phyloP scores from a whole-genome alignment of 345 rosid genomes.

The Lenwebbia sp. region DNA sequence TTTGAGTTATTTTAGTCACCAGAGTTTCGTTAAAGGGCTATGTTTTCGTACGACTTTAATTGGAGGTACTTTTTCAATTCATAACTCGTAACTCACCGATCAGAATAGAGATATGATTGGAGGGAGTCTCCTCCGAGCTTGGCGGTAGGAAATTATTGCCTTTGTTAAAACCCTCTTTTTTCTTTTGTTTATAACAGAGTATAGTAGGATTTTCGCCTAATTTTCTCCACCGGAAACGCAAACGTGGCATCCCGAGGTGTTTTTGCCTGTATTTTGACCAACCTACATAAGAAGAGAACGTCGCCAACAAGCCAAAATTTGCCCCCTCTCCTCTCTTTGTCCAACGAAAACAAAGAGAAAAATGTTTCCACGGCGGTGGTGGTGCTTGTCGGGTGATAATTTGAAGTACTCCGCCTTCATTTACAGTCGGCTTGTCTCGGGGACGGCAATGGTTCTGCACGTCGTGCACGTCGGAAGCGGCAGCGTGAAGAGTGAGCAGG shows the following conservation, averaged over 20 bases:
- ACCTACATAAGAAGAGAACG: background rate
- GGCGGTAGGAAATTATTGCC: background rate
- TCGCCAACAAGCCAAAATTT: background rate
- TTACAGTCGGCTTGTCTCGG: background rate
- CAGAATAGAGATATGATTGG: background rate
- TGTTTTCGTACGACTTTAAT: background rate
- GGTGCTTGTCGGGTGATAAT: background rate
- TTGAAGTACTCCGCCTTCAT: background rate
- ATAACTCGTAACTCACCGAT: background rate
- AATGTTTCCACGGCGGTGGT: too few species aligned
- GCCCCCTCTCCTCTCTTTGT: background rate
- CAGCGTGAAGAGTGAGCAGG: background rate
- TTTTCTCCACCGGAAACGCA: background rate
- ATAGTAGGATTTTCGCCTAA: background rate
- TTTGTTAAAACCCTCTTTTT: background rate
- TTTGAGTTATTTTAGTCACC: background rate
- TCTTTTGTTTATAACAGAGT: background rate
- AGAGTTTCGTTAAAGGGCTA: background rate
- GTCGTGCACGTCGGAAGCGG: background rate
- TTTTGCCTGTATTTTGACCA: background rate
- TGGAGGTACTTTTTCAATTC: background rate
- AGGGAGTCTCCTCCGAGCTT: accelerated
- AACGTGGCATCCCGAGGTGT: background rate
- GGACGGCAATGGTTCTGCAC: background rate
- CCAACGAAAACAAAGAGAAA: background rate